Conservation (phyloP, 2,329 filamentous ascomycete genomes). For the Colletotrichum costaricense region DNA sequence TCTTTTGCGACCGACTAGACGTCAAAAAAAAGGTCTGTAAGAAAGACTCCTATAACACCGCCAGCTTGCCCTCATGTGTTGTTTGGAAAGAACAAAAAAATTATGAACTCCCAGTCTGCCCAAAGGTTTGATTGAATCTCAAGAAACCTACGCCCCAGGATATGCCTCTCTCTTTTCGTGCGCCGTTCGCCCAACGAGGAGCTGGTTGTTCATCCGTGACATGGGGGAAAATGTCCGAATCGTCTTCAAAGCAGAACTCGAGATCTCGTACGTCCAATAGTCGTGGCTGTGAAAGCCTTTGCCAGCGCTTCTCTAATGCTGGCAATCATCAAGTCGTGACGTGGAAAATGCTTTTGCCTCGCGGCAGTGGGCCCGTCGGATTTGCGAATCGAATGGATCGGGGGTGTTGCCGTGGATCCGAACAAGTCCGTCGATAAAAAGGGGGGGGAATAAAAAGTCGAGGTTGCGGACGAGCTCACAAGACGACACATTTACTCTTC, state of each 20-base stretch:
- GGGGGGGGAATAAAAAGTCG: not conserved
- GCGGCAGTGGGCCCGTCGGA: conserved; percentile 29
- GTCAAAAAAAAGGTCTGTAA: conserved; percentile 30
- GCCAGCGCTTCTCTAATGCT: conserved; percentile 36
- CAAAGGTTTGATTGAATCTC: conserved; percentile 35
- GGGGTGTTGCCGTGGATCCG: conserved; percentile 21
- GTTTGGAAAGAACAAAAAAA: conserved; percentile 33
- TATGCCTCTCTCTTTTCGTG: conserved; percentile 38
- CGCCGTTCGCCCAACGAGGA: conserved; percentile 36
- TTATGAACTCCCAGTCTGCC: conserved; percentile 33
- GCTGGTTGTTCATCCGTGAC: conserved; percentile 34
- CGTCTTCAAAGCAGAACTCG: conserved; percentile 36
- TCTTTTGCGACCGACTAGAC: conserved; percentile 30
- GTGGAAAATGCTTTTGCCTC: conserved; percentile 35
- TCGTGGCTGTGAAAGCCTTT: conserved; percentile 30
- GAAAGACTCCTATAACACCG: conserved; percentile 34
- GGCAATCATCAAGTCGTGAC: conserved; percentile 38
- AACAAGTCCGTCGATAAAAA: conserved; percentile 24
- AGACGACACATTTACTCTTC: conserved; percentile 37
- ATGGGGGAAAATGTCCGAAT: conserved; percentile 32
- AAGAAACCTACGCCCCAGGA: conserved; percentile 35
- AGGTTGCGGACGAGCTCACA: conserved; percentile 26
- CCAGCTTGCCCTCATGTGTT: conserved; percentile 36
- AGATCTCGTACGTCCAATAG: conserved; percentile 36
- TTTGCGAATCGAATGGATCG: conserved; percentile 25